Evolutionary conservation across 768 basidiomycete genomes (phyloP), one percentile per base, ranked within the genome.

Genomic region (Hydnomerulius pinastri): DNA sequence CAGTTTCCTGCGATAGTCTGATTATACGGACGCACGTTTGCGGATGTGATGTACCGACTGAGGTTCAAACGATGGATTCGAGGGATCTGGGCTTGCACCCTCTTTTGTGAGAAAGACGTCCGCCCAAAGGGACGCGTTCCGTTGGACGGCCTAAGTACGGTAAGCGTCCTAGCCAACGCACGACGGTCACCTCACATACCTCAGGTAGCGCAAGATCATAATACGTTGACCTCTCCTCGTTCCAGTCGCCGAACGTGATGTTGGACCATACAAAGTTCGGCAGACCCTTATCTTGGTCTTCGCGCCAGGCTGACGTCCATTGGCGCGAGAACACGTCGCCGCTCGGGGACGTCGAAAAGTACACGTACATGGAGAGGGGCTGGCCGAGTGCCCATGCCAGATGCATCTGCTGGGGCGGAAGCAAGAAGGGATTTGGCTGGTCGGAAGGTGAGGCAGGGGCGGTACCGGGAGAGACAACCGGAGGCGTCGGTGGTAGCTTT

Each of bases 71-170:
- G 21, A 62, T 20, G 74, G 57, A 46, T 77, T 74, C 10, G 75
- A 69, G 8, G 87, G 88, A 58, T 92, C 76, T 0, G 86, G 87
- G 56, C 76, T 82, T 9, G 79, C 77, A 0, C 81, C 82, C 37
- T 87, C 77, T 54, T 79, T 83, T 1, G 83, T 77, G 7, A 96
- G 68, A 65, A 87, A 89, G 5, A 93, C 75, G 59, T 95, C 90
- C 13, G 87, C 87, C 87, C 88, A 96, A 41, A 94, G 68, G 2
- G 88, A 82, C 10, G 81, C 88, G 63, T 96, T 96, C 49, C 75
- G 76, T 61, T 88, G 76, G 10, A 93, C 92, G 42, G 74, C 77
- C 91, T 93, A 58, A 10, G 24, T 29, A 43, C 20, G 20, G 33
- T 64, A 54, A 35, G 37, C 42, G 23, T 15, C 28, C 4, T 43